Evolutionary conservation across 805 yeast genomes (phyloP).

Genomic region (Wickerhamomyces sydowiorum): DNA sequence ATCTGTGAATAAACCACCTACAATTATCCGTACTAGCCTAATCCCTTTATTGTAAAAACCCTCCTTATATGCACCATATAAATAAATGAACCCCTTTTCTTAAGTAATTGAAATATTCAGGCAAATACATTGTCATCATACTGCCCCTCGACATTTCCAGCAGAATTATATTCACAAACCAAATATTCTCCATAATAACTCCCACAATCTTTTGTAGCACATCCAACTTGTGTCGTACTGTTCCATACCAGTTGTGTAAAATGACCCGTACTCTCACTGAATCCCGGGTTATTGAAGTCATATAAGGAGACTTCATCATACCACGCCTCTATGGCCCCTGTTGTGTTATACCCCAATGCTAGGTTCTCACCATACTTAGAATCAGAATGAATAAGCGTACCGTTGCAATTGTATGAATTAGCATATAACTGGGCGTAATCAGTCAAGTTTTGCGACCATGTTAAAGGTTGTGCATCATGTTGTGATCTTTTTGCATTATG

Average conservation of each 20-base stretch:
- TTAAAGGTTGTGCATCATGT: conserved; percentile 45
- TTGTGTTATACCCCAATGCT: conserved; percentile 60
- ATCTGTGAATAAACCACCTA: no score
- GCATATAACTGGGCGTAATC: conserved; percentile 54
- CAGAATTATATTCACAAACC: conserved; percentile 62
- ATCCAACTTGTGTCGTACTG: conserved; percentile 55
- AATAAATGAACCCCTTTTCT: no score
- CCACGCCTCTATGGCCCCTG: conserved; percentile 71
- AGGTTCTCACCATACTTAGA: conserved; percentile 75
- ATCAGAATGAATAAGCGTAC: conserved; percentile 54
- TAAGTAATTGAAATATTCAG: no score
- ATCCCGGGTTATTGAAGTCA: conserved; percentile 43
- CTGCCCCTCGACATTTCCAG: conserved; percentile 56
- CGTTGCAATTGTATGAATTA: conserved; percentile 47
- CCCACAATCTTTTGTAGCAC: conserved; percentile 60
- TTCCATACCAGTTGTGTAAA: conserved; percentile 81
- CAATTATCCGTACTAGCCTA: no score
- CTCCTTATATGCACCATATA: no score
- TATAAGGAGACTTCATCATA: conserved; percentile 56
- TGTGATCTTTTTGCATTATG: conserved; percentile 55
- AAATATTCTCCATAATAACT: conserved; percentile 46
- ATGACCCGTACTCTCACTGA: conserved; percentile 55
- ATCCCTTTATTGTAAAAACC: no score
- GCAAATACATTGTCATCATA: conserved; percentile 29
- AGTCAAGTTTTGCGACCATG: conserved; percentile 52